Evolutionary conservation across 2,329 filamentous ascomycete genomes (phyloP).

Genomic region (Diplodia sapinea): DNA sequence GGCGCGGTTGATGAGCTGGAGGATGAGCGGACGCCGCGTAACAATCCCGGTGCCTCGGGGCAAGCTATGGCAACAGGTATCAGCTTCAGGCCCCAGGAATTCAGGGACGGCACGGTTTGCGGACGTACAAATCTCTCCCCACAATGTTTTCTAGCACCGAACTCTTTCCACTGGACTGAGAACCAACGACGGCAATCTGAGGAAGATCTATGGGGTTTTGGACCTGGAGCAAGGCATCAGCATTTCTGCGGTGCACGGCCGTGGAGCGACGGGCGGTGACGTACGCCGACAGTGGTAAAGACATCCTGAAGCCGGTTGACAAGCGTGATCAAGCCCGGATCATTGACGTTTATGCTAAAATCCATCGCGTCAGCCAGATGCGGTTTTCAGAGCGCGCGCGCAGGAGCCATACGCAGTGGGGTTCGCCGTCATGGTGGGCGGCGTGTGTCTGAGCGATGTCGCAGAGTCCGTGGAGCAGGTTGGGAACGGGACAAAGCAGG

Average conservation of each 20-base stretch:
- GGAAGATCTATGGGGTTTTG: constrained; percentile 99
- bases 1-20: constrained; percentile 95
- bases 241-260: constrained; percentile 32
- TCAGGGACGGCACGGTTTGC: constrained; percentile 11
- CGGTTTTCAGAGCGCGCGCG: neutral
- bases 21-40: constrained; percentile 90
- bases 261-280: constrained; percentile 39
- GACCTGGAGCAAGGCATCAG: constrained; percentile 62
- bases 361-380: constrained; percentile 26
- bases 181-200: constrained; percentile 97
- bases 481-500: constrained; percentile 11
- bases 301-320: constrained; percentile 99
- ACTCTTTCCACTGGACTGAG: constrained; percentile 99
- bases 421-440: constrained; percentile 49
- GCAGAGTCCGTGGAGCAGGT: constrained; percentile 12
- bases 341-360: constrained; percentile 72
- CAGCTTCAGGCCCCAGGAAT: constrained; percentile 26
- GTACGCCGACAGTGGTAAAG: constrained; percentile 90
- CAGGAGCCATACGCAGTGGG: constrained; percentile 46
- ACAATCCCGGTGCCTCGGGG: constrained; percentile 98
- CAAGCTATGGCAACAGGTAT: constrained; percentile 63
- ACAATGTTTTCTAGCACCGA: constrained; percentile 99
- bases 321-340: constrained; percentile 74
- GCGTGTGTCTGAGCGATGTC: constrained; percentile 21
- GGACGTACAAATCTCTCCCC: constrained; percentile 91